These are phyloP conservation scores for Paracamarosporium sp. DNA, from an alignment of 2,329 filamentous ascomycete species.

Conservation along the genomic window DNA sequence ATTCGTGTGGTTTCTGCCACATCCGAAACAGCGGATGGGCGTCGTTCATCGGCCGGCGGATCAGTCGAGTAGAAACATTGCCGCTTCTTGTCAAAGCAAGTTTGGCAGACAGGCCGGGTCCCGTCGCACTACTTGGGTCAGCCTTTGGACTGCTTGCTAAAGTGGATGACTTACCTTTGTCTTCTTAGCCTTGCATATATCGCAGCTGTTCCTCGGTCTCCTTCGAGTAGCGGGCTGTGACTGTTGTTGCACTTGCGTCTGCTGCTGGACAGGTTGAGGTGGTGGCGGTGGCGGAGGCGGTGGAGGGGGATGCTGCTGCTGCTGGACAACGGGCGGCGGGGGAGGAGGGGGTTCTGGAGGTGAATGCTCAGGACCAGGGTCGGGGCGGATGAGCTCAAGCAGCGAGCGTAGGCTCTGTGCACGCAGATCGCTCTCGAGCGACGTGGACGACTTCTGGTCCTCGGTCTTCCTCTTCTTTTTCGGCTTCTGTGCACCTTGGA, in stretches of 20 bases:
- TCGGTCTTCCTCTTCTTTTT: slow-evolving; percentile 34
- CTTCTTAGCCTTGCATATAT: slow-evolving; percentile 46
- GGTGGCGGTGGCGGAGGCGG: slow-evolving; percentile 12
- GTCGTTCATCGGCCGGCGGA: slow-evolving; percentile 22
- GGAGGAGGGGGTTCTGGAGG: slow-evolving; percentile 23
- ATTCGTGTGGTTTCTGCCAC: slow-evolving; percentile 22
- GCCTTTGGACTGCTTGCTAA: background rate
- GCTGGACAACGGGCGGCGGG: slow-evolving; percentile 15
- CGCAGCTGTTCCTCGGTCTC: slow-evolving; percentile 41
- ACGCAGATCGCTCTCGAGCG: slow-evolving; percentile 46
- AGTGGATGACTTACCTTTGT: slow-evolving; percentile 34
- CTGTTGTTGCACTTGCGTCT: slow-evolving; percentile 13
- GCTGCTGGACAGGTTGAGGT: slow-evolving; percentile 7
- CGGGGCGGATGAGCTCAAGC: slow-evolving; percentile 43
- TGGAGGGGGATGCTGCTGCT: slow-evolving; percentile 11
- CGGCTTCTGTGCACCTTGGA: slow-evolving; percentile 26
- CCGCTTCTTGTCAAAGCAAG: slow-evolving; percentile 43
- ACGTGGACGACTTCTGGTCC: slow-evolving; percentile 36
- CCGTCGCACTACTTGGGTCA: slow-evolving; percentile 43
- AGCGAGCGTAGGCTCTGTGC: slow-evolving; percentile 46
- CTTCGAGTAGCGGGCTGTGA: slow-evolving; percentile 15
- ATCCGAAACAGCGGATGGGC: slow-evolving; percentile 13
- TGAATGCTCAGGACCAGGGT: slow-evolving; percentile 17
- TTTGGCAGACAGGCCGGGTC: slow-evolving; percentile 40
- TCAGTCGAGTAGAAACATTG: slow-evolving; percentile 40